Conservation (phyloP, 2,329 filamentous ascomycete species). For the Xylariaceae sp. region DNA sequence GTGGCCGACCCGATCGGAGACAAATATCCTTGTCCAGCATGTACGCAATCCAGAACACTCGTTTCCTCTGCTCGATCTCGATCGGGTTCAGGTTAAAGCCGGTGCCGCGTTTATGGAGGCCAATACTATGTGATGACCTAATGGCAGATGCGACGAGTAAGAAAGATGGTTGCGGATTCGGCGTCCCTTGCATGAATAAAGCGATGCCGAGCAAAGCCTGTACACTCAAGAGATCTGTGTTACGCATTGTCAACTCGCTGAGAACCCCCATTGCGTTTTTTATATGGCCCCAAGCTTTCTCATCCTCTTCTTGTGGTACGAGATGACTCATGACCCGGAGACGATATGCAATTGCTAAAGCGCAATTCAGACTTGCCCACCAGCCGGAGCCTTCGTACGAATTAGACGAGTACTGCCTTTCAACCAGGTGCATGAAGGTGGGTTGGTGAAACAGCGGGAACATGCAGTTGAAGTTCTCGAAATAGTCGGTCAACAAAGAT, state of each 20-base stretch:
- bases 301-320: slow-evolving; percentile 84
- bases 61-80: slow-evolving; percentile 81
- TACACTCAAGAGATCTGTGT: slow-evolving; percentile 90
- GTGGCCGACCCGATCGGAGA: slow-evolving; percentile 55
- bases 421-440: slow-evolving; percentile 96
- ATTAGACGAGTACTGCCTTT: slow-evolving; percentile 86
- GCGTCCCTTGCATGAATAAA: slow-evolving; percentile 90
- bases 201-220: slow-evolving; percentile 92
- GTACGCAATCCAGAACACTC: slow-evolving; percentile 64
- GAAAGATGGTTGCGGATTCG: slow-evolving; percentile 92
- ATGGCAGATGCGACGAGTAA: slow-evolving; percentile 89
- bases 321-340: slow-evolving; percentile 94
- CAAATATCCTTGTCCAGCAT: slow-evolving; percentile 62
- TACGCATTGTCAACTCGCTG: slow-evolving; percentile 89
- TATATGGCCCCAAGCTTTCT: slow-evolving; percentile 90
- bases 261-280: slow-evolving; percentile 96
- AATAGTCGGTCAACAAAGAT: slow-evolving; percentile 87
- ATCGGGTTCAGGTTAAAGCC: slow-evolving; percentile 91
- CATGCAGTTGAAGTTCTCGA: slow-evolving; percentile 99
- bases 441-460: slow-evolving; percentile 96
- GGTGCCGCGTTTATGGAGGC: slow-evolving; percentile 86
- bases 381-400: slow-evolving; percentile 94
- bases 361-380: slow-evolving; percentile 97
- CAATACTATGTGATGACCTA: slow-evolving; percentile 86
- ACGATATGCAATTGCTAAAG: slow-evolving; percentile 86